phyloP scores from a whole-genome alignment of 495 filamentous ascomycete genomes.

The Geoglossum glabrum region DNA sequence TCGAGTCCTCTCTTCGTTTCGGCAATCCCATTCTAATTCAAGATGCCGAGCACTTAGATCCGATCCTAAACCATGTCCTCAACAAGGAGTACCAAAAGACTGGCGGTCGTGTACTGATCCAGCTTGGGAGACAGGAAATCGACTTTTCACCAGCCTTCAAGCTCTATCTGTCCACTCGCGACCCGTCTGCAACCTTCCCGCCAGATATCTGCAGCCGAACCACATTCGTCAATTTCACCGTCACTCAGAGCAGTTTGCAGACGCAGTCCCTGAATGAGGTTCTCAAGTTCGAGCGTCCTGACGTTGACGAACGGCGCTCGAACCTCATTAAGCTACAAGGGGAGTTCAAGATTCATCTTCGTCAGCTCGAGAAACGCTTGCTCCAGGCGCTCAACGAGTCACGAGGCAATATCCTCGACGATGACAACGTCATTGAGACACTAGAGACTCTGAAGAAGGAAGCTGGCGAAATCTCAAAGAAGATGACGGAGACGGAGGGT shows the following conservation, averaged over 20 bases:
- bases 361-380: slow-evolving; percentile 87
- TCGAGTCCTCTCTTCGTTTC: slow-evolving; percentile 91
- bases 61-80: slow-evolving; percentile 92
- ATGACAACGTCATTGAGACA: slow-evolving; percentile 94
- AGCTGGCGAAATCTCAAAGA: slow-evolving; percentile 82
- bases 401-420: slow-evolving; percentile 91
- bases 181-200: slow-evolving; percentile 92
- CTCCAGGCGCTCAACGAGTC: slow-evolving; percentile 94
- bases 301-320: slow-evolving; percentile 90
- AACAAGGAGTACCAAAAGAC: slow-evolving; percentile 99
- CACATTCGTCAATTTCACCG: slow-evolving; percentile 98
- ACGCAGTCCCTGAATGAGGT: slow-evolving; percentile 95
- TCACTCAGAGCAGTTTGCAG: slow-evolving; percentile 95
- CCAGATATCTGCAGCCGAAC: slow-evolving; percentile 96
- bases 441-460: slow-evolving; percentile 96
- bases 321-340: slow-evolving; percentile 97
- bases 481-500: slow-evolving; percentile 90
- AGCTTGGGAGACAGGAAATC: slow-evolving; percentile 96
- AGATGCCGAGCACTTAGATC: slow-evolving; percentile 91
- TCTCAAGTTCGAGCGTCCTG: slow-evolving; percentile 86
- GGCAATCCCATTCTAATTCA: slow-evolving; percentile 97
- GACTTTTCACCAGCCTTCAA: slow-evolving; percentile 97
- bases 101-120: slow-evolving; percentile 93
- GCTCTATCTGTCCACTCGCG: slow-evolving; percentile 83
- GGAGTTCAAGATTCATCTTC: slow-evolving; percentile 92